These are phyloP conservation scores for Entoloma clypeatum DNA, from an alignment of 1,284 basidiomycete genomes.

Conservation along the genomic window DNA sequence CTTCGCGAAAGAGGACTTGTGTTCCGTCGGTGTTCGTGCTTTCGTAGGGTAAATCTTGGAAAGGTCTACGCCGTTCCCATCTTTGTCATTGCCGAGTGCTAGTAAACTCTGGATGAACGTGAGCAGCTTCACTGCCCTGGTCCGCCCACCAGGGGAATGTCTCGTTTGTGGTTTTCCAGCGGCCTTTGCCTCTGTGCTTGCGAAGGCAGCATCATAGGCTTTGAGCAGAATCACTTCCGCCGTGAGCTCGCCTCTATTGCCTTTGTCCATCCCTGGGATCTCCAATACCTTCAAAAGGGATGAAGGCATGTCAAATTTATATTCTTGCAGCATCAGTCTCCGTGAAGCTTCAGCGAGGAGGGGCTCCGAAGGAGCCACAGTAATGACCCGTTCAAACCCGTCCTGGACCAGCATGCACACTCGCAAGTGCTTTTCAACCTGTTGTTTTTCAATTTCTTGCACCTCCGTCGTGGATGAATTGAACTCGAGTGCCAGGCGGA, in stretches of 20 bases:
- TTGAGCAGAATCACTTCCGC: constrained; percentile 1
- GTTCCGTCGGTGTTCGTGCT: not conserved
- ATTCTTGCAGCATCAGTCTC: not conserved
- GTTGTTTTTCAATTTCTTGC: constrained; percentile 17
- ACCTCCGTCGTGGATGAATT: constrained; percentile 12
- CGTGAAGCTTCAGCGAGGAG: constrained; percentile 19
- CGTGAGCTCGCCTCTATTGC: constrained; percentile 8
- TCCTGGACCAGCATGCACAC: constrained; percentile 24
- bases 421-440: constrained; percentile 29
- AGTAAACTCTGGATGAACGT: too few species aligned
- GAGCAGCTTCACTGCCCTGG: too few species aligned
- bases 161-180: too few species aligned
- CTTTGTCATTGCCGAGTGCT: too few species aligned
- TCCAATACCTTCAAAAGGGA: constrained; percentile 1
- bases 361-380: constrained; percentile 22
- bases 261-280: constrained; percentile 14
- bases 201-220: not conserved
- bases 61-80: too few species aligned
- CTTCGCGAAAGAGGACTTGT: not conserved
- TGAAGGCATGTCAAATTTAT: not conserved
- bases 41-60: too few species aligned
- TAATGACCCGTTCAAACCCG: constrained; percentile 22
- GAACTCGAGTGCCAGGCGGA: constrained; percentile 29
- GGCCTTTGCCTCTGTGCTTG: too few species aligned
- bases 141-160: too few species aligned